A percentile compares a stretch with the other conserved stretches of the same genome.
phyloP scores from a whole-genome alignment of 1,139 yeast genomes.

The Yarrowia galli region DNA sequence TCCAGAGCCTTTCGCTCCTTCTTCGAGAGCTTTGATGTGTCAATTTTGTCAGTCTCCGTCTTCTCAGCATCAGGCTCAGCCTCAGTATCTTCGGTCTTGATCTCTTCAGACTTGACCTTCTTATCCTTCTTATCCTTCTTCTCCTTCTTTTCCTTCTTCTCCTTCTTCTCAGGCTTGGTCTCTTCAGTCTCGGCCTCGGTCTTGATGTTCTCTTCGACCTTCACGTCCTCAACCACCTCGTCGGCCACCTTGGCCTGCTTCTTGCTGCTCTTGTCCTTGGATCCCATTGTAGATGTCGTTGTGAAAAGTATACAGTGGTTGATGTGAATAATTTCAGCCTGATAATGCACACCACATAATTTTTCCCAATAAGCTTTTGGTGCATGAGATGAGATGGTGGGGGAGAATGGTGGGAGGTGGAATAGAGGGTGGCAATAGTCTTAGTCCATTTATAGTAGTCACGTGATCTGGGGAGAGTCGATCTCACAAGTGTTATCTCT shows the following conservation, averaged over 20 bases:
- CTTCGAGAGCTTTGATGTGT: slow-evolving; percentile 32
- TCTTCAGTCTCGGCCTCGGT: background rate
- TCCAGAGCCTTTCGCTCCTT: slow-evolving; percentile 39
- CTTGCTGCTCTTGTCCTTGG: slow-evolving; percentile 24
- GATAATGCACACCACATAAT: slow-evolving; percentile 31
- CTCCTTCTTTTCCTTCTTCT: background rate
- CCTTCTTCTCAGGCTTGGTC: background rate
- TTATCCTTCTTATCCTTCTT: background rate
- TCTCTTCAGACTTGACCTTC: background rate
- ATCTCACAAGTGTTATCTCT: too few relatives aligned
- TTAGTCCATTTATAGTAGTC: too few relatives aligned
- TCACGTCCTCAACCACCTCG: background rate
- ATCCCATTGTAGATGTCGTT: slow-evolving; percentile 16
- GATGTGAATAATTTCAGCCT: slow-evolving; percentile 5
- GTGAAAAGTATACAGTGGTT: background rate
- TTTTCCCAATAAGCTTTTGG: slow-evolving; percentile 29
- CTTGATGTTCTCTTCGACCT: background rate
- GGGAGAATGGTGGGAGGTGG: background rate
- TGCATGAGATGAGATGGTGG: slow-evolving; percentile 23
- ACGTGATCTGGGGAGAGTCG: too few relatives aligned
- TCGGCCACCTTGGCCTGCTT: slow-evolving; percentile 17
- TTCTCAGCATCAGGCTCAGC: background rate
- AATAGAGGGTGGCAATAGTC: too few relatives aligned
- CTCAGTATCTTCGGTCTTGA: background rate
- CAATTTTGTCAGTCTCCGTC: background rate